Conservation (phyloP, 768 basidiomycete species). For the Naganishia kalamii region DNA sequence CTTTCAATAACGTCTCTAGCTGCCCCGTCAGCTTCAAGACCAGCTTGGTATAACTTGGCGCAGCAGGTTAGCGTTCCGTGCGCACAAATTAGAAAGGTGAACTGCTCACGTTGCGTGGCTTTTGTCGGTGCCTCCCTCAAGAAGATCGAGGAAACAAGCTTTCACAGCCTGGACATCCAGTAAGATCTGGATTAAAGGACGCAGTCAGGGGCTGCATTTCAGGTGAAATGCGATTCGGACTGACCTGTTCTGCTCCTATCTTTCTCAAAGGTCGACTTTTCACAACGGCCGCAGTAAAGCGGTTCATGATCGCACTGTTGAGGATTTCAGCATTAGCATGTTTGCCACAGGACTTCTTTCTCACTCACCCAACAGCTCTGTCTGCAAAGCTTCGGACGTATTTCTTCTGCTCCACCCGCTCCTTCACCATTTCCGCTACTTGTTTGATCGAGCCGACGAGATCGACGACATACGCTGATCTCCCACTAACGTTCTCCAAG, state of each 20-base stretch:
- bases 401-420: constrained; percentile 86
- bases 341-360: not conserved
- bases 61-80: not conserved
- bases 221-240: not conserved
- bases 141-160: constrained; percentile 71
- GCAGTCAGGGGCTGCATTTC: constrained; percentile 18
- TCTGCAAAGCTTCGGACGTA: constrained; percentile 88
- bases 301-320: constrained; percentile 67
- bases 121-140: constrained; percentile 52
- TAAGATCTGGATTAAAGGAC: constrained; percentile 56
- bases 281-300: constrained; percentile 83
- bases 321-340: not conserved
- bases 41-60: constrained; percentile 67
- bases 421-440: constrained; percentile 68
- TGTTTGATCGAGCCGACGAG: constrained; percentile 67
- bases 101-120: constrained; percentile 37
- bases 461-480: constrained; percentile 72
- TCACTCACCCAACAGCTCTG: constrained; percentile 73
- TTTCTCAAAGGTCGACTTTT: constrained; percentile 84
- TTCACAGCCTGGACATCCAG: constrained; percentile 87
- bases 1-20: constrained; percentile 87
- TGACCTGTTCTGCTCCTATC: constrained; percentile 89
- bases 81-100: not conserved
- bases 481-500: constrained; percentile 75
- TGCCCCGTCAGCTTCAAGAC: constrained; percentile 72